A percentile compares a stretch with the other conserved stretches of the same genome.
Conservation (phyloP, 257 asterid species). For the Nemophila menziesii region DNA sequence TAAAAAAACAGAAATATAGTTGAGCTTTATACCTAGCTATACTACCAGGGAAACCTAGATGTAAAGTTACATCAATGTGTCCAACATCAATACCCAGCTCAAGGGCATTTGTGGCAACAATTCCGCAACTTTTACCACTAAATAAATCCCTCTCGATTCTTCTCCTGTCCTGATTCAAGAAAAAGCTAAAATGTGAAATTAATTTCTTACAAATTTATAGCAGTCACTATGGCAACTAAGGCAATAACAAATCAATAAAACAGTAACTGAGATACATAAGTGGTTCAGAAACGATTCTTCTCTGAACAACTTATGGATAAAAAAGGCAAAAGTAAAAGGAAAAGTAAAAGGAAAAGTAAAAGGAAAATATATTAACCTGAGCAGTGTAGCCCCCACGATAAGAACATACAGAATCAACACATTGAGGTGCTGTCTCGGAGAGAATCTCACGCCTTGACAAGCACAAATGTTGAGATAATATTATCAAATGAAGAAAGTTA, state of each 20-base stretch:
- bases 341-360: constrained; percentile 6
- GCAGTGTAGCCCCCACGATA: constrained; percentile 89
- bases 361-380: constrained; percentile 48
- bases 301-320: not conserved
- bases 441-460: constrained; percentile 77
- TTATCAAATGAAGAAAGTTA: not conserved
- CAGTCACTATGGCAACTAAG: no score
- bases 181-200: constrained; percentile 8
- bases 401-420: constrained; percentile 48
- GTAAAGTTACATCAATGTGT: constrained; percentile 84
- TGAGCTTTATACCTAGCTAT: constrained; percentile 58
- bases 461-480: constrained; percentile 13
- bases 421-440: constrained; percentile 56
- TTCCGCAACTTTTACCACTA: constrained; percentile 62
- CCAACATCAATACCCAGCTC: constrained; percentile 98
- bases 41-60: constrained; percentile 97
- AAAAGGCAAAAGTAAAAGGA: no score
- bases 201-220: no score
- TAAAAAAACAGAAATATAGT: constrained; percentile 14
- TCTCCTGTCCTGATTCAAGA: constrained; percentile 75
- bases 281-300: not conserved
- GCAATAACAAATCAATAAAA: no score
- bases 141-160: constrained; percentile 71
- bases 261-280: not conserved
- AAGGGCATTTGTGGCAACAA: constrained; percentile 96